Base-by-base conservation (phyloP, 2,329 filamentous ascomycete species). In the Penicillium sp. region DNA sequence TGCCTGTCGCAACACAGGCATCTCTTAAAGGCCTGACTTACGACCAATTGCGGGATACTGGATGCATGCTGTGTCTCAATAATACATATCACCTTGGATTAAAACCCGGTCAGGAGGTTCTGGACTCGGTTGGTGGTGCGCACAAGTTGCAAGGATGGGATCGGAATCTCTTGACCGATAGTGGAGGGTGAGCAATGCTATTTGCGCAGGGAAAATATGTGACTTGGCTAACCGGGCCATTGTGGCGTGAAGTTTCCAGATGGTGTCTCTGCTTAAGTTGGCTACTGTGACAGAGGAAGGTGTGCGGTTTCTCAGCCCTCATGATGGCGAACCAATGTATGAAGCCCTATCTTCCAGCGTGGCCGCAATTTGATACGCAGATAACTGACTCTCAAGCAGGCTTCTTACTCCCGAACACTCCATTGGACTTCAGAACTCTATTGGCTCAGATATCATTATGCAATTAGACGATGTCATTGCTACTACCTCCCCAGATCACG, bases 361-460 rank as follows among this genome's bases (percentile, higher is more conserved):
- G 5, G 47, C 3, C 33, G 14, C 14, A 13, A 48, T 5, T 29
- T 14, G 3, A 48, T 26, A 22, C 27, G 13, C 35, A 29, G 24
- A 50, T 33, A 6, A 27, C 16, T 21, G 11, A 16, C 52, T 41
- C 2, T 10, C 39, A 13, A 22, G 10, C 19, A 84, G 82, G 82
- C 86, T 99, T 11, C 86, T 99, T 47, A 99, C 95, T 0, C 95
- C 95, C 0, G 96, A 99, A 74, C 93, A 98, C 78, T 98, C 95
- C 0, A 97, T 99, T 67, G 89, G 88, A 11, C 83, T 99, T 3
- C 95, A 99, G 73, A 98, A 99, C 76, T 93, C 89, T 53, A 99
- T 99, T 69, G 95, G 95, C 62, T 96, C 91, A 62, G 95, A 99
- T 76, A 98, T 99, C 67, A 97, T 98, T 64, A 99, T 99, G 96